Evolutionary conservation across 2,329 filamentous ascomycete genomes (phyloP).

Genomic region (Daldinia sp.): DNA sequence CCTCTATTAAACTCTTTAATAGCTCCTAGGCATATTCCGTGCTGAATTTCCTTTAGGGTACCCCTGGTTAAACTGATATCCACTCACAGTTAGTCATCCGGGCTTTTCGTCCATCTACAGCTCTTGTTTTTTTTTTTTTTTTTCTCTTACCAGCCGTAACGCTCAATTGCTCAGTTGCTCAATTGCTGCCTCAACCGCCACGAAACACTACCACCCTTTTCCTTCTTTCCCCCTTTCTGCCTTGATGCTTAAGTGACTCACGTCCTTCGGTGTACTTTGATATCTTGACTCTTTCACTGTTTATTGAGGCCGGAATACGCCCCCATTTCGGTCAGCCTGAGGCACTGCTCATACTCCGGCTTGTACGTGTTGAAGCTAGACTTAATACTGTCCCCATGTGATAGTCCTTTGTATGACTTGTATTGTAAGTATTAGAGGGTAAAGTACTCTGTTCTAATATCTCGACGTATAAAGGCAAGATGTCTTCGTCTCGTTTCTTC

Average conservation of each 20-base stretch:
- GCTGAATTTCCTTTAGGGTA: not conserved
- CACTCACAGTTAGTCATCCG: constrained; percentile 4
- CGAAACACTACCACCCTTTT: constrained; percentile 10
- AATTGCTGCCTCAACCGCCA: constrained; percentile 24
- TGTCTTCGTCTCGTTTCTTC: constrained; percentile 2
- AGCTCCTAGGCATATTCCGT: constrained; percentile 2
- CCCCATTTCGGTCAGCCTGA: constrained; percentile 38
- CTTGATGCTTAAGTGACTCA: constrained; percentile 39
- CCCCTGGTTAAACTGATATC: not conserved
- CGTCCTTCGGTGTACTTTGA: constrained; percentile 23
- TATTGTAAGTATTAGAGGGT: constrained; percentile 17
- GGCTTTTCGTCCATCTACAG: not conserved
- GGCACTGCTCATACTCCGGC: constrained; percentile 28
- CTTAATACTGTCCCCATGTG: constrained; percentile 15
- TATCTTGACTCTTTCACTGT: constrained; percentile 14
- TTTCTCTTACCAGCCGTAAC: not conserved
- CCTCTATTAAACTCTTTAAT: not conserved
- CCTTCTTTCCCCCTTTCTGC: constrained; percentile 30
- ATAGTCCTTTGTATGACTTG: constrained; percentile 18
- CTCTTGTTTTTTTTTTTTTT: not conserved
- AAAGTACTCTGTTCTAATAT: constrained; percentile 6
- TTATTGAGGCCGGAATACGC: constrained; percentile 14
- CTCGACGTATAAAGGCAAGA: constrained; percentile 17
- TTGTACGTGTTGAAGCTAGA: constrained; percentile 7
- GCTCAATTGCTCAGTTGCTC: constrained; percentile 3